Evolutionary conservation across 129 eudicot genomes (phyloP).

Genomic region (Rutidosis leptorrhynchoides): DNA sequence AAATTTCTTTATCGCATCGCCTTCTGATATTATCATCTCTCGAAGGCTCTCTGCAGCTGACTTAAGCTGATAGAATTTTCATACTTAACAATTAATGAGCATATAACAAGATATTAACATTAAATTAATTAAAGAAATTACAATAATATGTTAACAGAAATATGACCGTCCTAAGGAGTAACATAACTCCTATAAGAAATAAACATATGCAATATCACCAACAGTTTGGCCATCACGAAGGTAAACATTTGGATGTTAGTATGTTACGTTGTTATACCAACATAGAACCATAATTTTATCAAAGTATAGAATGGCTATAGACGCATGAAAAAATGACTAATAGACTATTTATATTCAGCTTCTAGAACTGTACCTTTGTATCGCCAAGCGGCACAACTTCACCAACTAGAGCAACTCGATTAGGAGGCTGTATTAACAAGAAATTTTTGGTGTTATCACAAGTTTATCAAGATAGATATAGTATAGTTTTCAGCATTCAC

Average conservation of each 20-base stretch:
- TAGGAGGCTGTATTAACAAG: slow-evolving; percentile 59
- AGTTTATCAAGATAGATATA: slow-evolving; percentile 6
- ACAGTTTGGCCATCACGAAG: neutral
- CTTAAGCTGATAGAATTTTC: slow-evolving; percentile 41
- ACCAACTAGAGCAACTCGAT: slow-evolving; percentile 82
- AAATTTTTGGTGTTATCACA: slow-evolving; percentile 16
- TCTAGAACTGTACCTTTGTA: slow-evolving; percentile 54
- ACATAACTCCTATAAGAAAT: neutral
- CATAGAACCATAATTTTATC: neutral
- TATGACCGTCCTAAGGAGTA: slow-evolving; percentile 1
- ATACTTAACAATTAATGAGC: neutral
- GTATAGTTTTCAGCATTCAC: slow-evolving; percentile 11
- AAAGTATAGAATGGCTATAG: slow-evolving; percentile 4
- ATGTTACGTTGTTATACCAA: neutral
- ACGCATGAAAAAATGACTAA: slow-evolving; percentile 11
- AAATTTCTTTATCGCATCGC: slow-evolving; percentile 44
- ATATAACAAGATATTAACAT: slow-evolving; percentile 19
- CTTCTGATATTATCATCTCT: slow-evolving; percentile 53
- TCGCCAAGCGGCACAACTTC: slow-evolving; percentile 59
- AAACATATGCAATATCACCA: neutral
- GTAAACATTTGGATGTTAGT: slow-evolving; percentile 3
- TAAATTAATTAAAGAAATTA: neutral
- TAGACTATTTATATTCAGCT: slow-evolving; percentile 1
- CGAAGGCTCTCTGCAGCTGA: slow-evolving; percentile 63
- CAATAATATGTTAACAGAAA: slow-evolving; percentile 5